phyloP scores from a whole-genome alignment of 1,284 basidiomycete species.

The Ganoderma meredithae region DNA sequence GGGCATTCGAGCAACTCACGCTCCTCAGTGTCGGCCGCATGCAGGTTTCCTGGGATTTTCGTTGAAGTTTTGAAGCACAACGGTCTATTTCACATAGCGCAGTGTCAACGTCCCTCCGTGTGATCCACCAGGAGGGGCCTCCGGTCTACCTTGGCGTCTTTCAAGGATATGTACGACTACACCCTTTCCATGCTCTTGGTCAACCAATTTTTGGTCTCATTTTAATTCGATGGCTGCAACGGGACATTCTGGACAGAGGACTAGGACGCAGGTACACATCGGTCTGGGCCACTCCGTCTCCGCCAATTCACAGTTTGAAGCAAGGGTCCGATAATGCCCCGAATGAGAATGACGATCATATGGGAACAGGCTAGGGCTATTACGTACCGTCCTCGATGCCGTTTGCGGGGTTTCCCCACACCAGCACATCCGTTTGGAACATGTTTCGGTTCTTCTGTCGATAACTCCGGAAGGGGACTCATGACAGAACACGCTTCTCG shows the following conservation, averaged over 20 bases:
- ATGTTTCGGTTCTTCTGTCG: constrained; percentile 12
- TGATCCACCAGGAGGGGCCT: background rate
- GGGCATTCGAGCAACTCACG: constrained; percentile 10
- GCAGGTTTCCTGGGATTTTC: constrained; percentile 19
- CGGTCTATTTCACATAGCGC: background rate
- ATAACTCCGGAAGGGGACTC: constrained; percentile 11
- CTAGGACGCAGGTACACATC: background rate
- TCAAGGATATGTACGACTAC: background rate
- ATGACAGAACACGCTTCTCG: background rate
- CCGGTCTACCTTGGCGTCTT: background rate
- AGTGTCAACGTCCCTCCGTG: background rate
- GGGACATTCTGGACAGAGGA: background rate
- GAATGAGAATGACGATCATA: background rate
- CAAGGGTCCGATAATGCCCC: background rate
- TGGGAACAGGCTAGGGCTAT: background rate
- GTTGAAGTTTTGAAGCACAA: background rate
- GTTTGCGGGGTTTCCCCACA: constrained; percentile 6
- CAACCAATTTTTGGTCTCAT: no score
- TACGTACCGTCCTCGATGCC: constrained; percentile 1
- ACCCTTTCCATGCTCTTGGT: background rate
- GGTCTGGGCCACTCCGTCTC: background rate
- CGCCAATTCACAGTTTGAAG: background rate
- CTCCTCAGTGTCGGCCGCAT: constrained; percentile 17
- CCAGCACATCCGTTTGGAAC: background rate
- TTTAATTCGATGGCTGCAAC: no score